Percentiles rank a stretch among this genome's conserved stretches.
phyloP scores from a whole-genome alignment of 2,329 filamentous ascomycete genomes.

The Plenodomus tracheiphilus region DNA sequence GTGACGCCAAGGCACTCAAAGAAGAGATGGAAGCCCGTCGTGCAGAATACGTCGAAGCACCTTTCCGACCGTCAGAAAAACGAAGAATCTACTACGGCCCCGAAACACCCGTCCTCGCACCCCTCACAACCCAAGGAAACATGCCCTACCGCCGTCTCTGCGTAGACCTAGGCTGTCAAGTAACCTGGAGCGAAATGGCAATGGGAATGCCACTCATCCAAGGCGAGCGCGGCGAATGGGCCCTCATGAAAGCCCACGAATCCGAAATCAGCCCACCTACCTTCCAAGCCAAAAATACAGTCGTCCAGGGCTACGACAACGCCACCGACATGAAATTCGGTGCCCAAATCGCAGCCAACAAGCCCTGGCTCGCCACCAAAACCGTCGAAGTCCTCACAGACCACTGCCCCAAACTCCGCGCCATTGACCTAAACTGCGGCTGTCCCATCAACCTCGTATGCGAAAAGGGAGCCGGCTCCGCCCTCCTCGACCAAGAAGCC shows the following conservation, averaged over 20 bases:
- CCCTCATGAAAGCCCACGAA: conserved; percentile 88
- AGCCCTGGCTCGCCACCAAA: conserved; percentile 88
- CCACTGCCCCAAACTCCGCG: conserved; percentile 78
- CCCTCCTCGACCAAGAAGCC: conserved; percentile 80
- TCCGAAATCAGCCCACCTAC: conserved; percentile 75
- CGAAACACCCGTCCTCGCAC: conserved; percentile 91
- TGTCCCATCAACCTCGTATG: conserved; percentile 96
- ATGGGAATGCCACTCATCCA: conserved; percentile 88
- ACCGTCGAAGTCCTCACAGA: conserved; percentile 78
- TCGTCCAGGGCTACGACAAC: conserved; percentile 80
- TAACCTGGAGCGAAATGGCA: conserved; percentile 99
- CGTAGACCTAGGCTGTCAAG: conserved; percentile 82
- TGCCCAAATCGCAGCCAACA: conserved; percentile 89
- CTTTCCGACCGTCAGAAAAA: conserved; percentile 90
- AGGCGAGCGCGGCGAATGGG: conserved; percentile 91
- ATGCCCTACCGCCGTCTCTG: conserved; percentile 91
- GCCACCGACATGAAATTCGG: conserved; percentile 84
- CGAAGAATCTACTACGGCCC: conserved; percentile 89
- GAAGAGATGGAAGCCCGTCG: conserved; percentile 65
- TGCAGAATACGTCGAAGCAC: conserved; percentile 81
- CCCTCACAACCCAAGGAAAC: conserved; percentile 95
- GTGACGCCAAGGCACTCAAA: conserved; percentile 33
- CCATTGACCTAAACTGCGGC: conserved; percentile 95
- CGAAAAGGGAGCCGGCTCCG: conserved; percentile 84
- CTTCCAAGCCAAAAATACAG: conserved; percentile 58